Base-by-base conservation (phyloP, 495 filamentous ascomycete genomes). In the Alectoria sarmentosa region DNA sequence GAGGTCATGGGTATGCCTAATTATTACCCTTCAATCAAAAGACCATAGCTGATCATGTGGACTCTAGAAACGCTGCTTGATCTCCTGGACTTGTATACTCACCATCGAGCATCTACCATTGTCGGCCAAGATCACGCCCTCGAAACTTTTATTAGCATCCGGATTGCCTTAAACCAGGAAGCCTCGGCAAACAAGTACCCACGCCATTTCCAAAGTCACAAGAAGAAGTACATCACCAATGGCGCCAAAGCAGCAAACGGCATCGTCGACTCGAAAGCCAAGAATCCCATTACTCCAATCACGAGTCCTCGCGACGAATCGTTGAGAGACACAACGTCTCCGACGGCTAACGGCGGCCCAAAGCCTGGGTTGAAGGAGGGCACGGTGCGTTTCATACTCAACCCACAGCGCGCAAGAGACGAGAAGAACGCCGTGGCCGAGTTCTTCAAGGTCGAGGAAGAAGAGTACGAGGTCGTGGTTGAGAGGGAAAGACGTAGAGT, bases 361-460 rank as follows among this genome's bases (percentile, higher is more conserved):
- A 78, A 26, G 83, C 86, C 59, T 74, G 81, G 58, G 83, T 83
- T 55, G 80, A 84, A 70, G 38, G 86, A 91, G 30, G 89, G 88
- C 13, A 96, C 95, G 1, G 82, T 94, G 37, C 86, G 94, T 17
- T 98, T 96, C 71, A 91, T 96, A 79, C 85, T 98, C 37, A 90
- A 97, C 70, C 83, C 88, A 17, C 86, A 83, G 54, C 82, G 88
- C 60, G 93, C 91, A 17, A 81, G 80, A 44, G 80, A 78, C 26
- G 94, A 98, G 77, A 83, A 84, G 69, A 77, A 79, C 21, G 75
- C 80, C 11, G 88, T 94, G 15, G 78, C 82, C 15, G 78, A 84
- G 62, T 89, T 85, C 72, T 89, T 87, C 72, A 84, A 83, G 64
- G 84, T 86, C 38, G 90, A 91, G 69, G 87, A 86, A 73, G 91